Conservation (phyloP, 495 filamentous ascomycete genomes). For the Talaromyces trachyspermus region DNA sequence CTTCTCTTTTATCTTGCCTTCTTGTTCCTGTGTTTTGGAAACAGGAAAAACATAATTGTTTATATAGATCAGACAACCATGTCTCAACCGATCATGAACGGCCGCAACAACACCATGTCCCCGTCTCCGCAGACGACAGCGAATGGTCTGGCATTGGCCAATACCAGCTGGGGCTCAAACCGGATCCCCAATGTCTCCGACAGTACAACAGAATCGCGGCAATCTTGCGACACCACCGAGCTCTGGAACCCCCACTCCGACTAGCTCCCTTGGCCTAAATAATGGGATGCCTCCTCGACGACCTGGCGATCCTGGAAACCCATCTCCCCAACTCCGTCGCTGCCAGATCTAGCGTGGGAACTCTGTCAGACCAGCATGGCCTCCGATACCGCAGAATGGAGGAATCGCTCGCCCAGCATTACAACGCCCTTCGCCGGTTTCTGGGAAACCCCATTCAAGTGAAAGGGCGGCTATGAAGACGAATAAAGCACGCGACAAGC, state of each 20-base stretch:
- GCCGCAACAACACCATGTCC: constrained; percentile 62
- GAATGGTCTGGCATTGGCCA: constrained; percentile 80
- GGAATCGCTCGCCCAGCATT: constrained; percentile 71
- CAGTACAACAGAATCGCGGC: constrained; percentile 46
- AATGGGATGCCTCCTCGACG: constrained; percentile 24
- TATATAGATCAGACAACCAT: too few species aligned
- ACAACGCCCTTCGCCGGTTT: constrained; percentile 69
- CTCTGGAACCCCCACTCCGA: constrained; percentile 48
- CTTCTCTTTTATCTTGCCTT: not conserved
- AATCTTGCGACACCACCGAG: constrained; percentile 64
- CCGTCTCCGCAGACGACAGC: constrained; percentile 73
- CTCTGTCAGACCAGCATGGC: constrained; percentile 52
- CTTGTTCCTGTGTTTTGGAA: not conserved
- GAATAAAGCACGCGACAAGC: constrained; percentile 87
- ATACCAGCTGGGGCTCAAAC: constrained; percentile 51
- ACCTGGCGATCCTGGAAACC: constrained; percentile 48
- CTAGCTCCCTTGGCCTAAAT: constrained; percentile 46
- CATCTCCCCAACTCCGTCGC: constrained; percentile 83
- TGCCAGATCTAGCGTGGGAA: constrained; percentile 65
- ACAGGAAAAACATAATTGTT: too few species aligned
- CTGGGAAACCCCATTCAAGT: constrained; percentile 61
- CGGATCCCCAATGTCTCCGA: constrained; percentile 50
- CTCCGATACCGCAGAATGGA: constrained; percentile 52
- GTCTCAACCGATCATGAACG: constrained; percentile 44
- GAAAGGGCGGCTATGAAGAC: constrained; percentile 66